A percentile compares a stretch with the other conserved stretches of the same genome.
Evolutionary conservation across 768 basidiomycete genomes (phyloP).

Genomic region (Pulveroboletus sp.): DNA sequence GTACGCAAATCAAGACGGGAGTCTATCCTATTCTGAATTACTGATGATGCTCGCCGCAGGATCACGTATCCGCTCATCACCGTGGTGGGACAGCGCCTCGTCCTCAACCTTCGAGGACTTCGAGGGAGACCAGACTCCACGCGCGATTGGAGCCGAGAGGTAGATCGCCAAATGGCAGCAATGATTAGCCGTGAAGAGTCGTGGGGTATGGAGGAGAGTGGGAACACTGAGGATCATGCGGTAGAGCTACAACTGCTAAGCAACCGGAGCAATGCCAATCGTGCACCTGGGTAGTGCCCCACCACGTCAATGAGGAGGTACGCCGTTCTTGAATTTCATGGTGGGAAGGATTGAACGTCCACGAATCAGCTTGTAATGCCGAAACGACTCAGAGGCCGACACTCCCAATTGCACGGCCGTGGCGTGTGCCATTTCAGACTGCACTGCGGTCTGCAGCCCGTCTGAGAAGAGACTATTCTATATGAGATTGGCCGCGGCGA

Average conservation of each 20-base stretch:
- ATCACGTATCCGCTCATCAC: conserved; percentile 8
- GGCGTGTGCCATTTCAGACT: too few relatives aligned
- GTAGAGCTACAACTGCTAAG: neutral
- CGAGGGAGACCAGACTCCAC: conserved; percentile 1
- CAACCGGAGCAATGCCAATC: neutral
- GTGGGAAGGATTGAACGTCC: neutral
- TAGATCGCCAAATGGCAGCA: neutral
- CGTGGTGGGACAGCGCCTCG: conserved; percentile 24
- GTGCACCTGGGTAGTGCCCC: neutral
- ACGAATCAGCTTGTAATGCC: neutral
- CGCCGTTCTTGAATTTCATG: neutral
- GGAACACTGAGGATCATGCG: neutral
- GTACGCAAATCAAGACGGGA: too few relatives aligned
- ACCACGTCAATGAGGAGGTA: neutral
- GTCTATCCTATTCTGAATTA: too few relatives aligned
- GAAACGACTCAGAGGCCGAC: too few relatives aligned
- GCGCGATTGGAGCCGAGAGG: conserved; percentile 4
- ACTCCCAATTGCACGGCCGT: too few relatives aligned
- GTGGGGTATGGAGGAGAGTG: neutral
- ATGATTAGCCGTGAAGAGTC: neutral
- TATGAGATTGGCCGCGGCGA: too few relatives aligned
- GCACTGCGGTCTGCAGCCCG: too few relatives aligned
- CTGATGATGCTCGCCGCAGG: neutral
- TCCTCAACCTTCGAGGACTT: conserved; percentile 18
- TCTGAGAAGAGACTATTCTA: too few relatives aligned